phyloP scores from a whole-genome alignment of 1,139 yeast species.

The Torulaspora pretoriensis region DNA sequence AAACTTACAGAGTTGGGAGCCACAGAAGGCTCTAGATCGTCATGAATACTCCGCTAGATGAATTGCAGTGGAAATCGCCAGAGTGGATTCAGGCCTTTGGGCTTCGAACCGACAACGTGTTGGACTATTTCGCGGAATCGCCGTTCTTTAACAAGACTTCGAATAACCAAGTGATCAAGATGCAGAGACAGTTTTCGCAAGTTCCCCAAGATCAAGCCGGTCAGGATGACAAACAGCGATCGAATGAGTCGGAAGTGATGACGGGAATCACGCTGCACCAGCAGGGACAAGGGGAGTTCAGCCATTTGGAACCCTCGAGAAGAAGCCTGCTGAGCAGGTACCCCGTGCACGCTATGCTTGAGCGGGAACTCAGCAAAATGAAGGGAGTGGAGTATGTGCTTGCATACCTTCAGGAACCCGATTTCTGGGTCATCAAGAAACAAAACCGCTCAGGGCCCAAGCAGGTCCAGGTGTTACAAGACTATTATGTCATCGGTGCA shows the following conservation, averaged over 20 bases:
- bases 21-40: not conserved
- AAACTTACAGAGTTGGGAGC: not conserved
- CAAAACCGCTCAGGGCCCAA: slow-evolving; percentile 59
- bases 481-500: slow-evolving; percentile 86
- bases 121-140: slow-evolving; percentile 87
- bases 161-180: slow-evolving; percentile 87
- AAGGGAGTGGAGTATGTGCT: slow-evolving; percentile 81
- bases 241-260: not conserved
- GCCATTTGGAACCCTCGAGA: slow-evolving; percentile 26
- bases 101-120: slow-evolving; percentile 78
- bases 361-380: slow-evolving; percentile 64
- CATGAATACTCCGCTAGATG: slow-evolving; percentile 54
- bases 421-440: slow-evolving; percentile 84
- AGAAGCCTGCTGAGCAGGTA: slow-evolving; percentile 27
- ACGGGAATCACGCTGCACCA: slow-evolving; percentile 12
- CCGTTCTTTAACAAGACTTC: slow-evolving; percentile 95
- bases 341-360: slow-evolving; percentile 38
- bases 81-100: slow-evolving; percentile 94
- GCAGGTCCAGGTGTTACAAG: slow-evolving; percentile 54
- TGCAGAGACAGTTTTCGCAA: slow-evolving; percentile 77
- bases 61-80: slow-evolving; percentile 94
- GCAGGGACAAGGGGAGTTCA: slow-evolving; percentile 17
- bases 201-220: slow-evolving; percentile 23
- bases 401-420: slow-evolving; percentile 76
- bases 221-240: slow-evolving; percentile 7